Conservation (phyloP, 129 eudicot genomes). For the Flaveria bidentis region DNA sequence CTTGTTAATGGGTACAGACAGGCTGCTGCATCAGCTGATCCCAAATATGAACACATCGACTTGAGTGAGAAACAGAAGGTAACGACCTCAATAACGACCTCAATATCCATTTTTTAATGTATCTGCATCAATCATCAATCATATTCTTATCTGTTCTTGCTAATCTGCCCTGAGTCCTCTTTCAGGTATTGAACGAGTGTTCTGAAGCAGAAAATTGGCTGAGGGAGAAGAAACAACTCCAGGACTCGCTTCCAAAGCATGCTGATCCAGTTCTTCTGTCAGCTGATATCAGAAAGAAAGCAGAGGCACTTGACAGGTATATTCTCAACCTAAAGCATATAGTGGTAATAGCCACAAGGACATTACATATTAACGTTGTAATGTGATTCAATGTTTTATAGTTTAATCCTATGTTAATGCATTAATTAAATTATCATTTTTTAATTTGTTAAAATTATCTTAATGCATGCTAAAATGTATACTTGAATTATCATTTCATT, state of each 20-base stretch:
- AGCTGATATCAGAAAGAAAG: constrained; percentile 69
- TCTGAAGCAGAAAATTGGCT: constrained; percentile 88
- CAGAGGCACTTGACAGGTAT: constrained; percentile 83
- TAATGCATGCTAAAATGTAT: neutral
- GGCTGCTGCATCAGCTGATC: too few species aligned
- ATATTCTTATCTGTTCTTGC: neutral
- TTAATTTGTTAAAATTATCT: neutral
- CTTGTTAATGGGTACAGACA: too few species aligned
- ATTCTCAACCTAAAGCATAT: neutral
- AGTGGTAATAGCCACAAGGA: neutral
- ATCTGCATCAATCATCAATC: neutral
- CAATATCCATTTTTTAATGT: neutral
- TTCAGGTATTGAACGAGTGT: constrained; percentile 78
- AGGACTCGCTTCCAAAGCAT: constrained; percentile 74
- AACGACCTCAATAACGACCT: neutral
- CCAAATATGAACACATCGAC: too few species aligned
- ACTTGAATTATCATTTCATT: neutral
- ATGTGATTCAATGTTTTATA: neutral
- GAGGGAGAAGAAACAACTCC: constrained; percentile 73
- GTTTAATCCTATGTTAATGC: neutral
- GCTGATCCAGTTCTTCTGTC: constrained; percentile 68
- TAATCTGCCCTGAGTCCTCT: neutral
- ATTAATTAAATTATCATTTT: neutral
- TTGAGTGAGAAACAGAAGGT: too few species aligned
- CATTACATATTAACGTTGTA: neutral